Evolutionary conservation across 306 rosid genomes (phyloP), one percentile per base, ranked within the genome.

Genomic region (Prunus campanulata): DNA sequence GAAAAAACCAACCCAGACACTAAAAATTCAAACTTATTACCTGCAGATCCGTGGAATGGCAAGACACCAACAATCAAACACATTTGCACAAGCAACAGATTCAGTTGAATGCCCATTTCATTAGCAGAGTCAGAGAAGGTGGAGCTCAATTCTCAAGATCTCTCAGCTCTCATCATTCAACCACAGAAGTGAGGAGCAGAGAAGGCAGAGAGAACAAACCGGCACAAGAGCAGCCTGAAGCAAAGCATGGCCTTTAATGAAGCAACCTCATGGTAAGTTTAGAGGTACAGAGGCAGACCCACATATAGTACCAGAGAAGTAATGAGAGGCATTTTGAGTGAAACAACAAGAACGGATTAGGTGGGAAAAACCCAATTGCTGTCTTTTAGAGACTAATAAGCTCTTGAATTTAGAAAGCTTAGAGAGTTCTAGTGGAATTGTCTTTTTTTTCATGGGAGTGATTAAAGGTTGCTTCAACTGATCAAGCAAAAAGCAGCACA

Each of bases 41-140:
- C 97, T 91, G 89, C 79, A 85, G 85, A 79, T 84, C 78, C 91
- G 84, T 71, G 83, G 81, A 83, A 72, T 70, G 84, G 84, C 47
- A 79, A 78, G 67, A 64, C 79, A 70, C 80, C 42, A 77, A 82
- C 44, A 47, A 82, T 77, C 35, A 89, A 85, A 77, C 86, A 86
- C 62, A 90, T 79, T 81, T 78, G 69, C 67, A 87, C 11, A 49
- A 94, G 74, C 50, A 90, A 83, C 42, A 88, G 68, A 81, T 85
- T 77, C 66, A 85, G 73, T 56, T 19, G 79, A 70, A 79, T 65
- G 68, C 75, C 89, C 98, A 91, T 91, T 84, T 78, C 72, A 60
- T 79, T 19, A 30, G 81, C 46, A 71, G 60, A 57, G 61, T 80
- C 46, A 71, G 60, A 57, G 61, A 51, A 79, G 67, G 77, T 61